Conservation (phyloP, 805 yeast genomes). For the Brettanomyces sp. region DNA sequence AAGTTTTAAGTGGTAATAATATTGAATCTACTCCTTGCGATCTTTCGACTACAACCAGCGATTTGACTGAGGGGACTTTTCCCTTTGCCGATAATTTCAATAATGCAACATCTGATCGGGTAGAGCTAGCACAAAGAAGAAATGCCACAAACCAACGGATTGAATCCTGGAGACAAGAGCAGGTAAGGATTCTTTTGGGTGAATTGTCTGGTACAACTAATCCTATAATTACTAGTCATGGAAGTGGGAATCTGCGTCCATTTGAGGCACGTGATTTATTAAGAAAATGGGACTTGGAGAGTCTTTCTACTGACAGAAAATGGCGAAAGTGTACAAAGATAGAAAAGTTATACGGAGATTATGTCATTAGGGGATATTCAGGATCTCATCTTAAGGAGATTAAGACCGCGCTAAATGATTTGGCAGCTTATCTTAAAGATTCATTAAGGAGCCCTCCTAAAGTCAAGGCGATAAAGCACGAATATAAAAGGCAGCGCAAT, state of each 20-base stretch:
- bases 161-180: conserved; percentile 3
- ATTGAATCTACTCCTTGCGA: conserved; percentile 3
- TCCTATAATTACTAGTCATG: background rate
- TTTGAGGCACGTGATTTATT: background rate
- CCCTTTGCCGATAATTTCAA: background rate
- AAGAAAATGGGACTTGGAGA: background rate
- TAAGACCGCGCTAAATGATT: background rate
- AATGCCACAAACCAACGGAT: conserved; percentile 1
- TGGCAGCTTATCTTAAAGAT: background rate
- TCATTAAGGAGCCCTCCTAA: background rate
- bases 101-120: background rate
- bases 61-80: conserved; percentile 12
- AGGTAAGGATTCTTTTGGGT: conserved; percentile 1
- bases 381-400: background rate
- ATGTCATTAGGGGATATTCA: background rate
- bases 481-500: background rate
- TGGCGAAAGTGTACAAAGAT: background rate
- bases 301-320: background rate
- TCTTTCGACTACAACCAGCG: background rate
- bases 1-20: conserved; percentile 7
- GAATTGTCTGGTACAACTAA: background rate
- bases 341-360: conserved; percentile 3
- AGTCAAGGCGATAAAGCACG: background rate
- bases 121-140: background rate
- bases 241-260: background rate